Conservation (phyloP, 192 early-diverging fungal genomes). For the Mortierella alpina region DNA sequence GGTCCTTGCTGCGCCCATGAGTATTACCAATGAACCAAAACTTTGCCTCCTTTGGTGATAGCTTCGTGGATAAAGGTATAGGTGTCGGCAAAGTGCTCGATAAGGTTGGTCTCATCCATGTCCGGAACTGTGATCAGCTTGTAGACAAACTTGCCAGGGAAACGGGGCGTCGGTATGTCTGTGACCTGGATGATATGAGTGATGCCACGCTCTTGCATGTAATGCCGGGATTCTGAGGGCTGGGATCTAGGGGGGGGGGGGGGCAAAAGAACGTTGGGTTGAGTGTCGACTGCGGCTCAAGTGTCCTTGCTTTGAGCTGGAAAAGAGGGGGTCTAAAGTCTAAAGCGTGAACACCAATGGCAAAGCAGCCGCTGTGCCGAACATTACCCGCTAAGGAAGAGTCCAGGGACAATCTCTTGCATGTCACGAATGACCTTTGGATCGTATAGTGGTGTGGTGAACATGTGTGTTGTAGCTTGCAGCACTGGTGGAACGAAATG, state of each 20-base stretch:
- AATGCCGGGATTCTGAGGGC: conserved; percentile 24
- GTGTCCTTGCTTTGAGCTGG: neutral
- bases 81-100: conserved; percentile 76
- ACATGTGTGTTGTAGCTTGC: neutral
- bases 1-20: neutral
- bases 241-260: neutral
- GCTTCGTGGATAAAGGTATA: conserved; percentile 67
- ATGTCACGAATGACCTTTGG: conserved; percentile 23
- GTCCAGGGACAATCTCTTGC: conserved; percentile 39
- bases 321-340: too few relatives aligned
- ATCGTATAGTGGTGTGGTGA: conserved; percentile 8
- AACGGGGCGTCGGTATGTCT: conserved; percentile 21
- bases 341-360: neutral
- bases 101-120: conserved; percentile 70
- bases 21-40: conserved; percentile 76
- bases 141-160: conserved; percentile 63
- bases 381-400: conserved; percentile 46
- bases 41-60: conserved; percentile 56
- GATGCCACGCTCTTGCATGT: conserved; percentile 26
- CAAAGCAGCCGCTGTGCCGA: neutral
- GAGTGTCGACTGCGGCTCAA: neutral
- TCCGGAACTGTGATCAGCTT: conserved; percentile 68
- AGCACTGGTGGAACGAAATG: neutral
- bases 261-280: too few relatives aligned
- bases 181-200: conserved; percentile 47